These are phyloP conservation scores for Turnera subulata DNA, from an alignment of 345 rosid genomes.

Conservation along the genomic window DNA sequence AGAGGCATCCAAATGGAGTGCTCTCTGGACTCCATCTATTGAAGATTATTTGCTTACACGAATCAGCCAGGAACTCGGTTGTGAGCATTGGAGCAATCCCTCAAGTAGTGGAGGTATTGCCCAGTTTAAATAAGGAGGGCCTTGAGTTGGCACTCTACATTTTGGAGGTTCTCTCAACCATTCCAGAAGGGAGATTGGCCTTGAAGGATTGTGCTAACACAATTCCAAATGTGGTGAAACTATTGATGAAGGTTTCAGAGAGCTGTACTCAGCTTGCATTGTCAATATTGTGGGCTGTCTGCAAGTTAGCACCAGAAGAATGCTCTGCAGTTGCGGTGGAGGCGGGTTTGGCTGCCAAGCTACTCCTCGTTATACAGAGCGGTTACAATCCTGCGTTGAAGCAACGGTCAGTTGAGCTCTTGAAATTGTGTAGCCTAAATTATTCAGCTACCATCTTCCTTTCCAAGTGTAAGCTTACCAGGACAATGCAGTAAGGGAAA, in stretches of 20 bases:
- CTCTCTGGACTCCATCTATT: constrained; percentile 25
- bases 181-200: constrained; percentile 24
- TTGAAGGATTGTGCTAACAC: constrained; percentile 25
- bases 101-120: constrained; percentile 24
- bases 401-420: constrained; percentile 28
- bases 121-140: constrained; percentile 24
- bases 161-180: constrained; percentile 20
- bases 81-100: constrained; percentile 28
- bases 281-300: constrained; percentile 26
- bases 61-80: constrained; percentile 18
- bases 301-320: constrained; percentile 29
- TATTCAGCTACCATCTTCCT: constrained; percentile 22
- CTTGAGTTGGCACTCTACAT: constrained; percentile 25
- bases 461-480: constrained; percentile 32
- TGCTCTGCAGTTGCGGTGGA: constrained; percentile 29
- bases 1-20: constrained; percentile 22
- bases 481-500: constrained; percentile 26
- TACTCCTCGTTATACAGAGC: constrained; percentile 32
- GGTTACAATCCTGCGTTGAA: constrained; percentile 22
- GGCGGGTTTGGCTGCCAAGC: constrained; percentile 30
- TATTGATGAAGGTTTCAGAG: constrained; percentile 31
- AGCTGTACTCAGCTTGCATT: constrained; percentile 24
- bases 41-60: constrained; percentile 21
- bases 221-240: constrained; percentile 29
- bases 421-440: constrained; percentile 32